Evolutionary conservation across 2,329 filamentous ascomycete species (phyloP), one percentile per base, ranked within the genome.

Genomic region (Xylaria sp.): DNA sequence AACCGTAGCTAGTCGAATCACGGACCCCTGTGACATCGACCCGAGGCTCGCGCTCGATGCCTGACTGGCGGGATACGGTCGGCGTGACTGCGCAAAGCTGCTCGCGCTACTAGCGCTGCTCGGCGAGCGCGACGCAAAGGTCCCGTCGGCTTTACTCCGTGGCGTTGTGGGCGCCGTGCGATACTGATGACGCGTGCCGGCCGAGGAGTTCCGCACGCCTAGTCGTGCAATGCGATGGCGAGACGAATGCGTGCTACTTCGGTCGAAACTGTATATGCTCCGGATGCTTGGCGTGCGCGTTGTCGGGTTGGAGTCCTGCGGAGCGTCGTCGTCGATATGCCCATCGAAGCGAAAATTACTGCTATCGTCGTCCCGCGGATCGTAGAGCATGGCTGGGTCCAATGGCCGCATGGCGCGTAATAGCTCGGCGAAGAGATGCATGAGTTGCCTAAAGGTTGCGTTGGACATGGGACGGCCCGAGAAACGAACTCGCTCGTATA

Each of bases 401-500:
- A 93, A 81, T 0, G 87, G 84, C 32, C 83, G 86, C 92, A 98
- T 97, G 20, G 85, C 87, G 60, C 91, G 88, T 15, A 98, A 82
- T 0, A 98, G 83, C 61, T 92, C 89, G 1, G 94, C 92, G 79
- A 98, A 97, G 30, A 92, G 84, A 65, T 89, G 87, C 93, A 97
- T 97, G 34, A 97, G 83, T 25, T 86, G 82, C 43, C 91, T 86
- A 77, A 99, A 98, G 60, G 91, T 86, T 0, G 80, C 75, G 72
- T 94, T 91, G 2, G 88, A 86, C 4, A 97, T 82, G 0, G 91
- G 87, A 5, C 84, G 82, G 0, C 87, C 87, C 1, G 93, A 94
- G 81, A 97, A 99, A 46, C 95, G 90, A 2, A 94, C 93, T 65
- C 87, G 84, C 81, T 98, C 96, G 80, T 97, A 99, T 23, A 88